These are phyloP conservation scores for Themeda triandra DNA, from an alignment of 176 grass and related monocot genomes.

Conservation along the genomic window DNA sequence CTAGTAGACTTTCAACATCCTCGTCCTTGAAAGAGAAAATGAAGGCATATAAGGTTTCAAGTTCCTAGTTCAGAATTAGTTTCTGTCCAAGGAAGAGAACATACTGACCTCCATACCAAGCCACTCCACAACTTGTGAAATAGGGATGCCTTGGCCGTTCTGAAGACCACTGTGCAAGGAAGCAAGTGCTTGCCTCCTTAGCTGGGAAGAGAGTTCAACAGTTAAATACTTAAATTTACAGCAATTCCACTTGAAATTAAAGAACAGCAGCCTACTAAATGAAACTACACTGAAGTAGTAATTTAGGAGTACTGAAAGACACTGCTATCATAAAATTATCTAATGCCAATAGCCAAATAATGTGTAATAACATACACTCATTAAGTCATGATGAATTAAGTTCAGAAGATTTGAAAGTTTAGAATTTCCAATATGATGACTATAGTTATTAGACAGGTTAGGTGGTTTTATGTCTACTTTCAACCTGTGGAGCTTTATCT, in stretches of 20 bases:
- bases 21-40: constrained; percentile 62
- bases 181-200: constrained; percentile 89
- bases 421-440: background rate
- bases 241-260: constrained; percentile 14
- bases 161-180: constrained; percentile 81
- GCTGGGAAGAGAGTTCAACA: constrained; percentile 38
- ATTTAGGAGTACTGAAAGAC: background rate
- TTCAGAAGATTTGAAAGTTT: background rate
- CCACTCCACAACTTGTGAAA: constrained; percentile 66
- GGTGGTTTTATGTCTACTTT: background rate
- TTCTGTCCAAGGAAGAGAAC: constrained; percentile 26
- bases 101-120: constrained; percentile 76
- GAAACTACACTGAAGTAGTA: background rate
- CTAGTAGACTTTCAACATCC: constrained; percentile 60
- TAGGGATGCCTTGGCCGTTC: constrained; percentile 86
- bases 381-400: background rate
- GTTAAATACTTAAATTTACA: constrained; percentile 46
- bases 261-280: constrained; percentile 21
- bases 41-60: background rate
- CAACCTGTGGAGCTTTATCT: background rate
- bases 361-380: background rate
- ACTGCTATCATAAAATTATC: background rate
- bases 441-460: background rate
- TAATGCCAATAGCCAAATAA: background rate
- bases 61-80: constrained; percentile 3